These are phyloP conservation scores for Coemansia sp. DNA, from an alignment of 192 early-diverging fungal species.

Conservation along the genomic window DNA sequence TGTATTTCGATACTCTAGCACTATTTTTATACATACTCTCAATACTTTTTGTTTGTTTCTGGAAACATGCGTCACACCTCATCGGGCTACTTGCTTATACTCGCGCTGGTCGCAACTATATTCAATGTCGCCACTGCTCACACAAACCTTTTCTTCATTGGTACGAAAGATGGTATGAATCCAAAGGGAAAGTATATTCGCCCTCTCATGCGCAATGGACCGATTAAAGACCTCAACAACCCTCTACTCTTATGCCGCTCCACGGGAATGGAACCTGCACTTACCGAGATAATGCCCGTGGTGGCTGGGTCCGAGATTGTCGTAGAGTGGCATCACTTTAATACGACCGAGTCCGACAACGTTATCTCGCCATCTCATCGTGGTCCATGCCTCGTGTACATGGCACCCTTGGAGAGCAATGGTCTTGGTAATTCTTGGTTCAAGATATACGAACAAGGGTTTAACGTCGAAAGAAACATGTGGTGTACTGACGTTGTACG, in stretches of 20 bases:
- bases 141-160: background rate
- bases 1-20: background rate
- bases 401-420: conserved; percentile 38
- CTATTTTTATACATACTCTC: background rate
- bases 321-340: conserved; percentile 40
- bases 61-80: background rate
- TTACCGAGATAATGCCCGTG: background rate
- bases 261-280: background rate
- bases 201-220: background rate
- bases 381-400: conserved; percentile 38
- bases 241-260: background rate
- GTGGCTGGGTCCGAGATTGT: background rate
- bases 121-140: background rate
- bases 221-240: background rate
- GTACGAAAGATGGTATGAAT: background rate
- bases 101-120: conserved; percentile 7
- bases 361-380: conserved; percentile 22
- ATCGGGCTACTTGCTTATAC: background rate
- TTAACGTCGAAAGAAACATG: conserved; percentile 8
- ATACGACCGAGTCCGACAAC: conserved; percentile 25
- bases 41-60: background rate
- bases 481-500: conserved; percentile 39
- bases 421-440: conserved; percentile 33
- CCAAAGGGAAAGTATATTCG: conserved; percentile 4
- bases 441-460: conserved; percentile 45